Evolutionary conservation across 495 filamentous ascomycete species (phyloP), one percentile per base, ranked within the genome.

Genomic region (Hyphodiscus hymeniophilus): DNA sequence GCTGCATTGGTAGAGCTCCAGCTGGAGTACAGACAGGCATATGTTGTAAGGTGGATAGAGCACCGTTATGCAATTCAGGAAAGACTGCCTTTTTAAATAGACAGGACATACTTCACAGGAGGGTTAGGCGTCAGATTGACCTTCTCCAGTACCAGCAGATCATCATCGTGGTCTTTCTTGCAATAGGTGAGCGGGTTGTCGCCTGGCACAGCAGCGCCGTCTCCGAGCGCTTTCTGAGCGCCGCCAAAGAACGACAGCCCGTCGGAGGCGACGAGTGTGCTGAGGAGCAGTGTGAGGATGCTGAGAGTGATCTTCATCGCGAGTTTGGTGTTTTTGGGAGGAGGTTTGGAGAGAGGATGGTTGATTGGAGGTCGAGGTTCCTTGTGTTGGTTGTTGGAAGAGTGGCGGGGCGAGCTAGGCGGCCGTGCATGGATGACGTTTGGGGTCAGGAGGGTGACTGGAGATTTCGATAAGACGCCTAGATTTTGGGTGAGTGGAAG

Each of bases 111-210:
- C 92, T 89, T 66, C 58, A 74, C 49, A 17, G 92, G 92, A 17
- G 92, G 92, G 62, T 99, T 97, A 5, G 92, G 92, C 8, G 63
- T 52, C 49, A 99, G 58, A 57, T 94, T 74, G 18, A 97, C 87
- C 24, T 79, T 73, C 28, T 94, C 68, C 50, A 99, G 89, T 7
- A 73, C 58, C 51, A 96, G 71, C 3, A 58, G 33, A 50, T 79
- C 72, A 54, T 87, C 65, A 22, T 67, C 64, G 21, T 70, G 64
- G 3, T 87, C 77, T 18, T 72, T 58, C 21, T 73, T 58, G 68
- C 92, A 99, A 66, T 82, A 89, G 33, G 76, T 58, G 42, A 91
- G 72, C 18, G 86, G 85, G 56, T 79, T 85, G n/a, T 85, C 70
- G 60, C 86, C 86, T 15, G 86, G 86, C 1, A 91, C 79, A 12